Base-by-base conservation (phyloP, 2,329 filamentous ascomycete genomes). In the Nectriaceae sp. region DNA sequence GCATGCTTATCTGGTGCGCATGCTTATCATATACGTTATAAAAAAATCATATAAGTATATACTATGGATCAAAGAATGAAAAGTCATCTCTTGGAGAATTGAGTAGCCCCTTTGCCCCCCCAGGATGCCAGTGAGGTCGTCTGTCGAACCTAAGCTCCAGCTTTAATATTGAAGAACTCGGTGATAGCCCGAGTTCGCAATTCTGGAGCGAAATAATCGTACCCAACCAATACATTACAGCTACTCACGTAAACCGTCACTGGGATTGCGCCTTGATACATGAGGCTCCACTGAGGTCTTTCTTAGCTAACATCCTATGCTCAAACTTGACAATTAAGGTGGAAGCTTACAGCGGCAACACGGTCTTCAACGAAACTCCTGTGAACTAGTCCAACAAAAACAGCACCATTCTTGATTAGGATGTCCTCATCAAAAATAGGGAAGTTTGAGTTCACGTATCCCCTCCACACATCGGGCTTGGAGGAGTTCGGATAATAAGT, bases 371-470 rank as follows among this genome's bases (percentile, higher is more conserved):
- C 35, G 18, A 67, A 64, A 1, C 49, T 22, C 5, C 63, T 46
- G 2, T 51, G 20, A 0, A 61, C 59, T 1, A 68, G 38, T 0
- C 65, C 63, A 1, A 46, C 44, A 29, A 62, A 67, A 1, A 64
- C 58, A 2, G 65, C 65, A 0, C 47, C 58, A 4, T 48, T 35
- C 0, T 54, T 44, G 6, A 67, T 44, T 20, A 72, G 56, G 13
- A 69, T 47, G 8, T 66, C 57, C 3, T 59, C 49, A 0, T 42
- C 41, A 16, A 72, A 64, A 5, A 72, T 57, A 1, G 70, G 68
- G 38, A 65, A 72, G n/a, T 68, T 69, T 0, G 68, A 66, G 45
- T 68, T 68, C 11, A 70, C 67, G 10, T 69, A 70, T 13, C 62
- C 69, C 26, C 61, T 60, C 62, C 62, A 72, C 0, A 67, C 40